phyloP scores from a whole-genome alignment of 1,284 basidiomycete species.

The Fomitiporia mediterranea region DNA sequence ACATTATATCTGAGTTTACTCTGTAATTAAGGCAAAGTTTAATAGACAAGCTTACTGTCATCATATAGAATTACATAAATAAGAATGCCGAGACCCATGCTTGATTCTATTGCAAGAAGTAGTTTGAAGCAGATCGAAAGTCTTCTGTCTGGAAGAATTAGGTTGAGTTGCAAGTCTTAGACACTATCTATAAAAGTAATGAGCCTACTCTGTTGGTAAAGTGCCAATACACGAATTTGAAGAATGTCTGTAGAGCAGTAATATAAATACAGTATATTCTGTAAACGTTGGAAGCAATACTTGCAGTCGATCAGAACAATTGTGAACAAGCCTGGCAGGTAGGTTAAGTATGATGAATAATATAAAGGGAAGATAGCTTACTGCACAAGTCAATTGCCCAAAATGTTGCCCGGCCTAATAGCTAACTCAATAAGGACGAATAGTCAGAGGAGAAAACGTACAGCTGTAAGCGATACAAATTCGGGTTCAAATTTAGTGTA shows the following conservation, averaged over 20 bases:
- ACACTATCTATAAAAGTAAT: not conserved
- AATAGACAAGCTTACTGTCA: not conserved
- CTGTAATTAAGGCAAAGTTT: not conserved
- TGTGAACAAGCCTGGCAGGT: not conserved
- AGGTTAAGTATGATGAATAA: not conserved
- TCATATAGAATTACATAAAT: not conserved
- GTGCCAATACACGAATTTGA: not conserved
- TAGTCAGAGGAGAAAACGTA: too few relatives aligned
- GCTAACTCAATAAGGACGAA: too few relatives aligned
- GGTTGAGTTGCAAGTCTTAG: not conserved
- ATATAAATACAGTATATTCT: not conserved
- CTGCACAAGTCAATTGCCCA: not conserved
- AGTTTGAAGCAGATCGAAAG: not conserved
- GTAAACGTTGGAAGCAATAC: not conserved
- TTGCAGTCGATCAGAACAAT: constrained; percentile 4
- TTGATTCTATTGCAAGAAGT: not conserved
- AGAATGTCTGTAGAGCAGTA: not conserved
- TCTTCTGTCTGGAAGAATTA: not conserved
- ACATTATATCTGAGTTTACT: not conserved
- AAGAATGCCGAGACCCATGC: not conserved
- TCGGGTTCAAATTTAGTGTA: not conserved
- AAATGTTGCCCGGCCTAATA: too few relatives aligned
- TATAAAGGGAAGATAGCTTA: not conserved
- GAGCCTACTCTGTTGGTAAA: too few relatives aligned
- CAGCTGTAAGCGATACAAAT: too few relatives aligned